A percentile compares a stretch with the other conserved stretches of the same genome.
These are phyloP conservation scores for Dactylonectria estremocensis DNA, from an alignment of 2,329 filamentous ascomycete species.

Conservation along the genomic window DNA sequence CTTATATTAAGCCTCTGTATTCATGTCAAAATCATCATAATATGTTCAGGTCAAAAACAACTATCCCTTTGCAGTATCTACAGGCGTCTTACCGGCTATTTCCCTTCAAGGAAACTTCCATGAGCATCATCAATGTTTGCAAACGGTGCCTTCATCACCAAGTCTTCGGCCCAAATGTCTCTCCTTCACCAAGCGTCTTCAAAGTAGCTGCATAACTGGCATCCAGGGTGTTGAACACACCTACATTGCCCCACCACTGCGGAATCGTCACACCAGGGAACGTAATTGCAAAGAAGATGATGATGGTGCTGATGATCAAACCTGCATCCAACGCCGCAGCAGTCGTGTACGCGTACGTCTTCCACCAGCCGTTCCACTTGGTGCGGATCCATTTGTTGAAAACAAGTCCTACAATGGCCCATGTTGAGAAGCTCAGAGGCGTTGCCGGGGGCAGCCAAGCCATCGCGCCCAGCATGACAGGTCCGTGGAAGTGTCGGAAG, in stretches of 20 bases:
- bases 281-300: constrained; percentile 61
- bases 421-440: constrained; percentile 70
- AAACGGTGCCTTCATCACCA: constrained; percentile 55
- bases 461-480: constrained; percentile 71
- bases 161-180: constrained; percentile 69
- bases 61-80: no score
- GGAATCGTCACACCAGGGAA: constrained; percentile 62
- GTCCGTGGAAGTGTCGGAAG: constrained; percentile 68
- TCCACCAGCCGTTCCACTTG: constrained; percentile 71
- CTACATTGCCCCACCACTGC: constrained; percentile 59
- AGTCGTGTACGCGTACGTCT: constrained; percentile 56
- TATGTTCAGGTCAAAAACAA: no score
- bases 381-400: constrained; percentile 72
- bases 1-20: no score
- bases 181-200: constrained; percentile 61
- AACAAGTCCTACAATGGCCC: constrained; percentile 70
- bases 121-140: not conserved
- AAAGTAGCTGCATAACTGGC: constrained; percentile 66
- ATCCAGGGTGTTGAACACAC: constrained; percentile 69
- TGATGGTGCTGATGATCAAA: constrained; percentile 58
- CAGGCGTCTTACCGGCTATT: not conserved
- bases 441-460: constrained; percentile 72
- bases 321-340: constrained; percentile 60
- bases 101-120: not conserved
- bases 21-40: no score